phyloP scores from a whole-genome alignment of 257 asterid species.

The Thymus quinquecostatus region DNA sequence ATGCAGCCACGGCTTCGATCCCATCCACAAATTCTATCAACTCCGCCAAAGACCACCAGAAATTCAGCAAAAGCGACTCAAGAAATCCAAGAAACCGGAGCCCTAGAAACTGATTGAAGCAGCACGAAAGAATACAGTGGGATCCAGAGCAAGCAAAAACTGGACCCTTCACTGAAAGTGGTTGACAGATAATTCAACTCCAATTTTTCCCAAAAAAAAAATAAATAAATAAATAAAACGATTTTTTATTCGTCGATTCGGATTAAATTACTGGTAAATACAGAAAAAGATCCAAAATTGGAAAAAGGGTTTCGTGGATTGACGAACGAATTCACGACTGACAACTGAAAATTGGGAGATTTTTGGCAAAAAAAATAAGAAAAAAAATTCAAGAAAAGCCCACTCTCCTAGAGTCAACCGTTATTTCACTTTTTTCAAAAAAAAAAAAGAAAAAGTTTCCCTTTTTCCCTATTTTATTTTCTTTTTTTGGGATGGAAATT shows the following conservation, averaged over 20 bases:
- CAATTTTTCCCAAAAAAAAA: not conserved
- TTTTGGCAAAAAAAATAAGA: constrained; percentile 13
- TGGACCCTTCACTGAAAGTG: constrained; percentile 37
- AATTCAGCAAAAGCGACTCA: constrained; percentile 12
- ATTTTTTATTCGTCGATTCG: not conserved
- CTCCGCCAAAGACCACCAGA: constrained; percentile 6
- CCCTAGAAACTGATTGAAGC: constrained; percentile 33
- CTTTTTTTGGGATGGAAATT: not conserved
- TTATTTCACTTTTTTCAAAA: constrained; percentile 27
- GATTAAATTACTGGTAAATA: constrained; percentile 1
- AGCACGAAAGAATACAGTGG: constrained; percentile 25
- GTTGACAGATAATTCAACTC: constrained; percentile 40
- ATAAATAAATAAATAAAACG: no score
- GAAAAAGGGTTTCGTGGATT: constrained; percentile 17
- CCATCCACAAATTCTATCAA: constrained; percentile 46
- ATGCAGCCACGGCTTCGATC: constrained; percentile 65
- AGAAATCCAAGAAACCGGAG: constrained; percentile 22
- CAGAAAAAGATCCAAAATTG: not conserved
- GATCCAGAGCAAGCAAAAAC: constrained; percentile 38
- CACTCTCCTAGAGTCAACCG: constrained; percentile 33
- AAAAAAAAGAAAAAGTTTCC: constrained; percentile 24
- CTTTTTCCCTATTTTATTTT: not conserved
- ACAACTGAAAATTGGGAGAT: constrained; percentile 13
- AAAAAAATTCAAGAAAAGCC: constrained; percentile 16
- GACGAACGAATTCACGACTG: constrained; percentile 23